Evolutionary conservation across 2,329 filamentous ascomycete genomes (phyloP), one percentile per base, ranked within the genome.

Genomic region (Geosmithia flava): DNA sequence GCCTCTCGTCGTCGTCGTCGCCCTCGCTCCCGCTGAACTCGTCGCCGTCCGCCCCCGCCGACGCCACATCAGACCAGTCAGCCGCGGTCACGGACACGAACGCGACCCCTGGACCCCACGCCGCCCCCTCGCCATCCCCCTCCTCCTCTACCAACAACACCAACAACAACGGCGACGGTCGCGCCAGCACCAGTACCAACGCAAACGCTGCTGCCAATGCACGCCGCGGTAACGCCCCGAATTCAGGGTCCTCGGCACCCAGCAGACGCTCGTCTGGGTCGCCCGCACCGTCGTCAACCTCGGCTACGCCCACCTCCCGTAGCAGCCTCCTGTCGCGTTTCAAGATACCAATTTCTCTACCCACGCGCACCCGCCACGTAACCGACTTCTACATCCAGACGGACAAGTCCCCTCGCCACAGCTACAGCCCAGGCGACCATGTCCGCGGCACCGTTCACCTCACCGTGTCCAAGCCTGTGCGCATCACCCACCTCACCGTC

Each of bases 401-500:
- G 46, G 76, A 86, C 59, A 85, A 91, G 59, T 37, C 33, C 6
- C 86, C 86, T 13, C 82, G 90, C 64, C 81, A 81, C 54, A 81
- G 85, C 57, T 90, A 90, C 64, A 72, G 71, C 23, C 83, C 85
- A 3, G 86, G 86, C 51, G 86, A 91, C 59, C 69, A 81, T 54
- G 83, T 93, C 44, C 78, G 75, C 50, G 87, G 87, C 48, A 77
- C 77, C 53, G 85, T 91, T 45, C 72, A 87, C 51, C 68, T 91
- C 56, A 83, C 80, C 49, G 76, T 88, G 37, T 69, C 84, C 56
- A 88, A 88, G 63, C 81, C 86, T 17, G 67, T 88, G 52, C 76
- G 85, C 55, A 79, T 93, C 57, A 91, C 87, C 7, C 87, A 93
- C 67, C 71, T 93, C 45, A 85, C 85, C 11, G 83, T 91, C 52